Base-by-base conservation (phyloP, 108 stramenopile genomes). In the Skeletonema tropicum region DNA sequence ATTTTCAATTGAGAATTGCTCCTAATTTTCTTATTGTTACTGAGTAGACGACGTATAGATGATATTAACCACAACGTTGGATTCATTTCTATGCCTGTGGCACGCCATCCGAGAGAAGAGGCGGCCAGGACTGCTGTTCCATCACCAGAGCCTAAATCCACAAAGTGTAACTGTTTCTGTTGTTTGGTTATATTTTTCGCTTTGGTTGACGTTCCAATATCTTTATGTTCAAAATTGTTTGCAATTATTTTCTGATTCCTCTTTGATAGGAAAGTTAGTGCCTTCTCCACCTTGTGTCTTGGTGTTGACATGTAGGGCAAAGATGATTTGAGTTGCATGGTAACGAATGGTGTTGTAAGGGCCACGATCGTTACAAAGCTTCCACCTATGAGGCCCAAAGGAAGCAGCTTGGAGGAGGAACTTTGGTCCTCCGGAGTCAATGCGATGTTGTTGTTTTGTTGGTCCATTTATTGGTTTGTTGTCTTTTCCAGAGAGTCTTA, bases 241-340 rank as follows among this genome's bases (percentile, higher is more conserved):
- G 68, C 60, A 32, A 23, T 77, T 15, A 33, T 57, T 32, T 8
- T 63, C 15, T 36, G 33, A 21, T 32, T 19, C 23, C 70, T 60
- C 17, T 55, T 31, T 21, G 73, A 81, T 33, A 88, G 65, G 58
- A 73, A 77, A 33, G 80, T 39, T 31, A 93, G 57, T 19, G 92
- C 92, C 33, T 60, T 61, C 49, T 82, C 81, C 0, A 93, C 67
- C 71, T 93, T 93, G n/a, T 63, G 58, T n/a, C 75, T 64, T 1
- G 92, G 92, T 48, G 92, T 91, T 19, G 90, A 86, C 92, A 93
- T 93, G 82, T 89, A 93, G 2, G 92, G 92, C 41, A 90, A 66
- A 29, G 70, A 68, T 12, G 86, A 86, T 23, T 82, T 72, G 12
- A 83, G 61, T 66, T 79, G 83, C 68, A 76, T 80, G 6, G 84